Percentiles rank a stretch among this genome's conserved stretches.
Conservation (phyloP, 192 early-diverging fungal genomes). For the Tieghemiomyces parasiticus region DNA sequence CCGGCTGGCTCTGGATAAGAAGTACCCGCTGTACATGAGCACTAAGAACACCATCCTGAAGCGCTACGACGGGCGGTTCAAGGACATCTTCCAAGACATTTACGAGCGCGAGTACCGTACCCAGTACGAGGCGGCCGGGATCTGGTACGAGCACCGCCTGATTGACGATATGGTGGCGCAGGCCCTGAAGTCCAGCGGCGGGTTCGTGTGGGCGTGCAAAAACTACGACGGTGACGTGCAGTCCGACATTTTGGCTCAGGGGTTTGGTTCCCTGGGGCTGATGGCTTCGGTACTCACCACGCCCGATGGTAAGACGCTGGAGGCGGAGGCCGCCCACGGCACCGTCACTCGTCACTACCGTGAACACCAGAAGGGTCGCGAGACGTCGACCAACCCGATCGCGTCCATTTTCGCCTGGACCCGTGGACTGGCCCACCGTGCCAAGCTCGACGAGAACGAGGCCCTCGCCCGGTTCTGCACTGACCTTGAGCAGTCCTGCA, state of each 20-base stretch:
- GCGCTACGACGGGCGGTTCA: constrained; percentile 94
- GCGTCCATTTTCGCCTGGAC: constrained; percentile 95
- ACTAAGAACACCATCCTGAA: constrained; percentile 98
- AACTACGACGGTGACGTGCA: constrained; percentile 97
- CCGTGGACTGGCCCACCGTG: constrained; percentile 85
- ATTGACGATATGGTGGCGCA: constrained; percentile 99
- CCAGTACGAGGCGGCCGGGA: constrained; percentile 63
- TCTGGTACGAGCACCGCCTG: constrained; percentile 97
- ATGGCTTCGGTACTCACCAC: constrained; percentile 95
- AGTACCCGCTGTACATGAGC: constrained; percentile 85
- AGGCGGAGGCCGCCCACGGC: constrained; percentile 96
- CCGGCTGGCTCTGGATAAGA: constrained; percentile 77
- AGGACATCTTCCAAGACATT: constrained; percentile 89
- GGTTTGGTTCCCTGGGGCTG: constrained; percentile 81
- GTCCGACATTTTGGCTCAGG: constrained; percentile 94
- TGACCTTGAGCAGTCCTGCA: constrained; percentile 74
- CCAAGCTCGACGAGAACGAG: constrained; percentile 76
- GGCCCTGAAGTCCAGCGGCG: constrained; percentile 85
- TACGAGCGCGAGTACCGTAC: constrained; percentile 75
- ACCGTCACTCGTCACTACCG: constrained; percentile 91
- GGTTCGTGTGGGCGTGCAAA: constrained; percentile 87
- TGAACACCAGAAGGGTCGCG: constrained; percentile 89
- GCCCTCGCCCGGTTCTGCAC: constrained; percentile 56
- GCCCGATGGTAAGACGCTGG: constrained; percentile 79
- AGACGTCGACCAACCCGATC: constrained; percentile 94